Evolutionary conservation across 1,284 basidiomycete species (phyloP).

Genomic region (Fomes fomentarius): DNA sequence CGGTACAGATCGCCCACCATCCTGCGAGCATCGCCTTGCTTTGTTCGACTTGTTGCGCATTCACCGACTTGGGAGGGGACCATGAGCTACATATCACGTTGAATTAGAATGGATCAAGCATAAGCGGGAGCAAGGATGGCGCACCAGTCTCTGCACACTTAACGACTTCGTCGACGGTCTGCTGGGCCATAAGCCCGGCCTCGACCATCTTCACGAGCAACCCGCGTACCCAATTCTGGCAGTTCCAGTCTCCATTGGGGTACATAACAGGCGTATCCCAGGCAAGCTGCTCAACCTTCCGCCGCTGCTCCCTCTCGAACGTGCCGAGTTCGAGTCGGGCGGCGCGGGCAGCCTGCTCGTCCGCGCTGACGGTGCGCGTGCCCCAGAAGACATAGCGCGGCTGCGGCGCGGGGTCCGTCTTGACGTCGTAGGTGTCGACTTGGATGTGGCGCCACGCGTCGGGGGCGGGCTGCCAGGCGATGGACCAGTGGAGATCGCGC

Average conservation of each 20-base stretch:
- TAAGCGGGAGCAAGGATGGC: no score
- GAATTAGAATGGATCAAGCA: background rate
- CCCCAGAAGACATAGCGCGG: constrained; percentile 10
- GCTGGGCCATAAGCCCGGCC: background rate
- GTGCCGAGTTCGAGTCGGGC: background rate
- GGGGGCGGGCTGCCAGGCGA: constrained; percentile 4
- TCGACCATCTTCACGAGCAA: background rate
- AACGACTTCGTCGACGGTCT: background rate
- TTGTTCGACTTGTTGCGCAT: background rate
- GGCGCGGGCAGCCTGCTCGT: background rate
- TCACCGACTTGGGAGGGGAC: background rate
- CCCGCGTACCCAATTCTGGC: constrained; percentile 3
- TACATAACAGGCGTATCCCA: constrained; percentile 7
- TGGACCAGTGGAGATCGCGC: constrained; percentile 9
- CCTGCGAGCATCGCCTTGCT: no score
- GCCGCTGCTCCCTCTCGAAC: background rate
- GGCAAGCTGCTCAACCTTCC: constrained; percentile 1
- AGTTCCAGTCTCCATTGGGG: constrained; percentile 4
- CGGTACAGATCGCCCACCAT: no score
- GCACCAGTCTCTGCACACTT: background rate
- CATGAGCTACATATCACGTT: background rate
- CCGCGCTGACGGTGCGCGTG: constrained; percentile 1
- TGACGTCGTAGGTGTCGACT: constrained; percentile 6
- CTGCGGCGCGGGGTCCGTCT: constrained; percentile 9
- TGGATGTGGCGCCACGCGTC: constrained; percentile 4